These are phyloP conservation scores for Colletotrichum sp. DNA, from an alignment of 2,329 filamentous ascomycete species.

Conservation along the genomic window DNA sequence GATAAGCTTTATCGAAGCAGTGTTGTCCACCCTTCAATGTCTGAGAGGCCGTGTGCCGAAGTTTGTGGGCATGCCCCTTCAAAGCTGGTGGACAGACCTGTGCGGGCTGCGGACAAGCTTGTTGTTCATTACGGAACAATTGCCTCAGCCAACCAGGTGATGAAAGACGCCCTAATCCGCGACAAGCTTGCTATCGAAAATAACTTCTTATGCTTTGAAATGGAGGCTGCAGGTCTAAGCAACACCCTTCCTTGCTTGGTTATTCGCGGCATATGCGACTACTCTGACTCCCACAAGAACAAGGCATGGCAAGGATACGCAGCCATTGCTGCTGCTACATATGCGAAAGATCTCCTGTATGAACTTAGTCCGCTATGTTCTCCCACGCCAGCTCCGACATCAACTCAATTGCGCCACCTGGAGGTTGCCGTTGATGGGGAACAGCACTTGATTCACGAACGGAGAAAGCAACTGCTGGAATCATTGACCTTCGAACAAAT, in stretches of 20 bases:
- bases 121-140: conserved; percentile 15
- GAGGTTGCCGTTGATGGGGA: no score
- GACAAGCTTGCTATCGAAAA: conserved; percentile 14
- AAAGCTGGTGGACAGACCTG: neutral
- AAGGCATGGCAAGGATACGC: conserved; percentile 34
- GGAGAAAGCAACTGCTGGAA: neutral
- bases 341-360: conserved; percentile 27
- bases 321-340: conserved; percentile 33
- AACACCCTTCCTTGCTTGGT: conserved; percentile 33
- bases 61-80: conserved; percentile 2
- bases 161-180: conserved; percentile 23
- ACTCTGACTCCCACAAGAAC: conserved; percentile 37
- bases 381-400: neutral
- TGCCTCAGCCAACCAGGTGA: conserved; percentile 19
- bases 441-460: neutral
- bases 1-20: conserved; percentile 13
- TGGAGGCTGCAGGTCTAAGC: conserved; percentile 36
- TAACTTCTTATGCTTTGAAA: conserved; percentile 36
- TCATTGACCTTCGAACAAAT: neutral
- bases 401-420: neutral
- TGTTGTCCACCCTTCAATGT: neutral
- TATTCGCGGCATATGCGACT: conserved; percentile 40
- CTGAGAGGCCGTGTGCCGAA: neutral
- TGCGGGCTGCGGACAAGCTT: neutral
- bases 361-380: neutral